Conservation (phyloP, 345 rosid genomes). For the Cardamine occulta region DNA sequence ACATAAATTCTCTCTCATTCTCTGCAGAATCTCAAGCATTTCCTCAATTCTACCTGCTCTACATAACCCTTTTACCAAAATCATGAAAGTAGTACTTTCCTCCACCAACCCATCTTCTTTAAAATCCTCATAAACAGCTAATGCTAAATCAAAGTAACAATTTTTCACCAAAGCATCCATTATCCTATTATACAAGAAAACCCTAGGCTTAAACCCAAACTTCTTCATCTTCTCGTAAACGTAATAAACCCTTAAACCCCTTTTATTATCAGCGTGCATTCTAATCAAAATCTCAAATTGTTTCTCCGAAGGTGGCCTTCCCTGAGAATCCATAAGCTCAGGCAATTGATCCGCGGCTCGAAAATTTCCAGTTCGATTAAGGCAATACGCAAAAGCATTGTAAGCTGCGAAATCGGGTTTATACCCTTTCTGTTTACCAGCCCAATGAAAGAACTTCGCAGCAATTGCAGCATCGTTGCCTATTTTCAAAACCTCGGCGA, state of each 20-base stretch:
- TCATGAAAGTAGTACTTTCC: constrained; percentile 78
- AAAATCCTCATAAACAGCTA: constrained; percentile 84
- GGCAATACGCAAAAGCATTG: constrained; percentile 88
- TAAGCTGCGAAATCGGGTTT: constrained; percentile 74
- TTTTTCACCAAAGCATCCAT: constrained; percentile 73
- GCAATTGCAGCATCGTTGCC: constrained; percentile 61
- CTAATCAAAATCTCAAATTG: constrained; percentile 93
- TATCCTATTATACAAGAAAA: constrained; percentile 76
- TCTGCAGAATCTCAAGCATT: constrained; percentile 62
- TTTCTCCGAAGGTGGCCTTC: constrained; percentile 75
- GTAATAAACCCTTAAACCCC: constrained; percentile 79
- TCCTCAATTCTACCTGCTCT: constrained; percentile 66
- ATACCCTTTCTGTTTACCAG: constrained; percentile 89
- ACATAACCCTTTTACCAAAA: constrained; percentile 77
- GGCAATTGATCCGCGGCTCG: constrained; percentile 93
- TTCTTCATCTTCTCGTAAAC: constrained; percentile 91
- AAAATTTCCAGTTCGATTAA: constrained; percentile 59
- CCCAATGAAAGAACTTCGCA: constrained; percentile 93
- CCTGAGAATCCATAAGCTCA: constrained; percentile 85
- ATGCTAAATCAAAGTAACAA: constrained; percentile 70
- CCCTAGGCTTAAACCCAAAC: constrained; percentile 70
- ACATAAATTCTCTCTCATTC: constrained; percentile 71
- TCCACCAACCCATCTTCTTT: constrained; percentile 69
- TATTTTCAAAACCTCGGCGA: constrained; percentile 76
- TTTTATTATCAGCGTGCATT: constrained; percentile 82